Conservation (phyloP, 371 early-diverging fungal species). For the Dinochytrium kinnereticum region DNA sequence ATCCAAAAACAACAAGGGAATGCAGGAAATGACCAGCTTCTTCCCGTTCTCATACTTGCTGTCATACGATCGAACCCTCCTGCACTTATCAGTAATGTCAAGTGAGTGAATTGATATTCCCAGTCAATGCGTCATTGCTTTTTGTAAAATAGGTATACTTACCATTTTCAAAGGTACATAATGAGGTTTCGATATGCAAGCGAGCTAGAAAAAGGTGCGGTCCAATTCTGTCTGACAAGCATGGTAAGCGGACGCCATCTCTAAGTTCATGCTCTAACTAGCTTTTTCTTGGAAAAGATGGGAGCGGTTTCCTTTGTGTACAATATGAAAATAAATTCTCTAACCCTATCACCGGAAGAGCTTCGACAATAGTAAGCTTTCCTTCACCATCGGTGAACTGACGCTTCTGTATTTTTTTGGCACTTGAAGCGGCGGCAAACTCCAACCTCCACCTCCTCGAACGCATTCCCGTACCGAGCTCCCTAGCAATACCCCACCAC, state of each 20-base stretch:
- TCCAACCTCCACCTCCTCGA: constrained; percentile 5
- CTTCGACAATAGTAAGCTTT: constrained; percentile 17
- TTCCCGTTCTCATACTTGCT: constrained; percentile 53
- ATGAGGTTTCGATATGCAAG: constrained; percentile 50
- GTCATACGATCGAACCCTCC: constrained; percentile 53
- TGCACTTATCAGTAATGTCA: constrained; percentile 56
- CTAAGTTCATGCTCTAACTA: not conserved
- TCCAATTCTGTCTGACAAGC: constrained; percentile 56
- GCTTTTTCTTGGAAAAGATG: constrained; percentile 41
- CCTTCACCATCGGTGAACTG: not conserved
- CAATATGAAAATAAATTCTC: constrained; percentile 49
- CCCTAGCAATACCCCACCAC: not conserved
- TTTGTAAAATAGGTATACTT: not conserved
- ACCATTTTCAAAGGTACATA: constrained; percentile 41
- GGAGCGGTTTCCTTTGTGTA: constrained; percentile 59
- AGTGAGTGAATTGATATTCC: constrained; percentile 29
- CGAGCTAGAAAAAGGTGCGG: constrained; percentile 50
- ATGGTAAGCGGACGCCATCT: constrained; percentile 33
- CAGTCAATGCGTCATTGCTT: too few relatives aligned
- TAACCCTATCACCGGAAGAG: constrained; percentile 51
- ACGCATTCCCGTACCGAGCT: constrained; percentile 5
- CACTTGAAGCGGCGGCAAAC: constrained; percentile 8
- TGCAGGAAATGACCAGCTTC: constrained; percentile 50
- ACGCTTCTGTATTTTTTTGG: not conserved
- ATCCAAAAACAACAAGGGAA: constrained; percentile 41